Evolutionary conservation across 2,329 filamentous ascomycete genomes (phyloP).

Genomic region (Penicillium oxalicum): DNA sequence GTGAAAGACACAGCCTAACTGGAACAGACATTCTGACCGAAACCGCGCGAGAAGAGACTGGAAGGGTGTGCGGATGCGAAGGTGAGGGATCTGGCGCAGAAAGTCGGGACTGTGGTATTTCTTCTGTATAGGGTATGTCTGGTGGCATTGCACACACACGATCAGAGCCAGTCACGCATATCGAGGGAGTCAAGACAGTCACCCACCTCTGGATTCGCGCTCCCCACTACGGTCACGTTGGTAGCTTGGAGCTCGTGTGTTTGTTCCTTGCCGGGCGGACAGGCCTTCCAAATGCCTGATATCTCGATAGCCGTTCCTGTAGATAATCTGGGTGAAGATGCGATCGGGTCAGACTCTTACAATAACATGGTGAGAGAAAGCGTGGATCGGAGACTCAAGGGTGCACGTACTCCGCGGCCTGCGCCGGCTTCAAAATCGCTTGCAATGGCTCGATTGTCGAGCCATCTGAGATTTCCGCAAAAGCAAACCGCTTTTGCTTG

Average conservation of each 20-base stretch:
- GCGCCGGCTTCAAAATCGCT: conserved; percentile 65
- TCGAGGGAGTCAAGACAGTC: conserved; percentile 30
- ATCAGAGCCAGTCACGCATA: conserved; percentile 7
- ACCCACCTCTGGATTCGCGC: conserved; percentile 67
- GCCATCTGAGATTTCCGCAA: conserved; percentile 82
- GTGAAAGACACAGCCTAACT: conserved; percentile 70
- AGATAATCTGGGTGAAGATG: conserved; percentile 56
- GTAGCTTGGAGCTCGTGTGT: conserved; percentile 74
- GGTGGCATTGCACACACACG: conserved; percentile 3
- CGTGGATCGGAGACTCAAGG: not conserved
- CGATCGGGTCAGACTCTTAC: conserved; percentile 13
- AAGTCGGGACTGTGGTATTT: conserved; percentile 91
- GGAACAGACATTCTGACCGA: conserved; percentile 70
- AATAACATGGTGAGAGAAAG: not conserved
- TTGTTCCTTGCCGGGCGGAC: conserved; percentile 60
- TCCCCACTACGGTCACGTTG: conserved; percentile 63
- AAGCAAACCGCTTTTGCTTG: conserved; percentile 76
- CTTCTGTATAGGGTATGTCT: conserved; percentile 92
- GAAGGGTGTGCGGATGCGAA: conserved; percentile 73
- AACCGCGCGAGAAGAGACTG: conserved; percentile 76
- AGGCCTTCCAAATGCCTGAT: conserved; percentile 69
- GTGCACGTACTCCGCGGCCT: conserved; percentile 62
- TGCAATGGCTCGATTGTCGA: conserved; percentile 75
- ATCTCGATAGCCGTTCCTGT: conserved; percentile 76
- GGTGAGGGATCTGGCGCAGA: conserved; percentile 79